phyloP scores from a whole-genome alignment of 768 basidiomycete genomes.

The Boletus subcaerulescens region DNA sequence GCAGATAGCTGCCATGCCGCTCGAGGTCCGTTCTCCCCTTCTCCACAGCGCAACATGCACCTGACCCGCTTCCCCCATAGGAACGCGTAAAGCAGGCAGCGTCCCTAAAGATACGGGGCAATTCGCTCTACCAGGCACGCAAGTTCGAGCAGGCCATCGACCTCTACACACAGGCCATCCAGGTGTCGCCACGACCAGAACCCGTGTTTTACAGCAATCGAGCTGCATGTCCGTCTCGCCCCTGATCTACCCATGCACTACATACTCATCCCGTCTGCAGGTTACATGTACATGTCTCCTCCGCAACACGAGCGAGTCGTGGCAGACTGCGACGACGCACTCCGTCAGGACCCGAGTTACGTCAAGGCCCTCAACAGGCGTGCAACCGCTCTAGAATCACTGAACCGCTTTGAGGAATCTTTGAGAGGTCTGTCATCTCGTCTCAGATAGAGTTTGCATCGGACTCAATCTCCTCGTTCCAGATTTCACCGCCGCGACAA shows the following conservation, averaged over 20 bases:
- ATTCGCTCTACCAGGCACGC: constrained; percentile 62
- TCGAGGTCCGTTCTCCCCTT: constrained; percentile 44
- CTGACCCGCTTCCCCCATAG: constrained; percentile 35
- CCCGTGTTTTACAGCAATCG: constrained; percentile 97
- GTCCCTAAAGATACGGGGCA: constrained; percentile 68
- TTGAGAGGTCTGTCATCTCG: constrained; percentile 58
- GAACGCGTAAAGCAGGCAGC: constrained; percentile 63
- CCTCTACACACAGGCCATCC: constrained; percentile 73
- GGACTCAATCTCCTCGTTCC: background rate
- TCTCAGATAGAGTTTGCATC: background rate
- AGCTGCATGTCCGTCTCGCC: constrained; percentile 75
- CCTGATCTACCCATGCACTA: background rate
- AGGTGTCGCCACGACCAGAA: constrained; percentile 72
- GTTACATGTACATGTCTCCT: constrained; percentile 88
- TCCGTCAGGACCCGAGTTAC: constrained; percentile 79
- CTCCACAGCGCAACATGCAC: background rate
- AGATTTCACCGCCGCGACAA: constrained; percentile 98
- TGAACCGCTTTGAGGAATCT: constrained; percentile 72
- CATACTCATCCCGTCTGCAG: constrained; percentile 35
- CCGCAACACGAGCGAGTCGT: constrained; percentile 82
- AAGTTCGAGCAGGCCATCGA: constrained; percentile 59
- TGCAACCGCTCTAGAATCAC: constrained; percentile 77
- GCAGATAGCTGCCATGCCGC: constrained; percentile 54
- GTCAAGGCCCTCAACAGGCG: constrained; percentile 91
- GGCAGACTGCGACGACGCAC: constrained; percentile 84